Conservation (phyloP, 768 basidiomycete species). For the Pulveroboletus sp. region DNA sequence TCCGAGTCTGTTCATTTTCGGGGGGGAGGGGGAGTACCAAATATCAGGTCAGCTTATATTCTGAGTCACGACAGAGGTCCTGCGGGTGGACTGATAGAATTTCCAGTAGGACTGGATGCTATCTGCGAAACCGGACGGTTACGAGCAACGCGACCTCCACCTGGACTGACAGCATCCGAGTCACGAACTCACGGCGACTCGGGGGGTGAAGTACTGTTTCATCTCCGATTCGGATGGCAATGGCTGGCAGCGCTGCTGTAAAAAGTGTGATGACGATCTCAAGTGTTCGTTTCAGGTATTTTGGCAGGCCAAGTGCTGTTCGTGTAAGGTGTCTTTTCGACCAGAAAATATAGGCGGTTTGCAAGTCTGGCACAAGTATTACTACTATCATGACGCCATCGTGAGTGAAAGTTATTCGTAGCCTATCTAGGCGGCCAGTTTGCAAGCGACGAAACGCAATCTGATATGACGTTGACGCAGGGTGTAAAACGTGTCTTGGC, state of each 20-base stretch:
- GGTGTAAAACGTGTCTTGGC: too few species aligned
- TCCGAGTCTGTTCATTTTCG: too few species aligned
- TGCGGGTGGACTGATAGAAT: not conserved
- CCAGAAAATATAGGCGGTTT: not conserved
- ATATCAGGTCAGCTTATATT: conserved; percentile 51
- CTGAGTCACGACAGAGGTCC: not conserved
- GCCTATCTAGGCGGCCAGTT: not conserved
- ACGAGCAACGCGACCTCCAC: conserved; percentile 38
- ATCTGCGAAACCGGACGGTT: conserved; percentile 47
- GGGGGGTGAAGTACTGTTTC: conserved; percentile 5
- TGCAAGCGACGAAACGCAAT: not conserved
- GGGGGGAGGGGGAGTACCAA: too few species aligned
- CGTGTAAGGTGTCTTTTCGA: conserved; percentile 8
- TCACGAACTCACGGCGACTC: conserved; percentile 28
- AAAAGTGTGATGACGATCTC: conserved; percentile 12
- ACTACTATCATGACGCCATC: not conserved
- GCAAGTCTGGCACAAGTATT: not conserved
- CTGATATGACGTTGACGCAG: not conserved
- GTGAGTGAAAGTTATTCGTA: not conserved
- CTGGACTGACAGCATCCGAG: too few species aligned
- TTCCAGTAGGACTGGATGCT: conserved; percentile 67
- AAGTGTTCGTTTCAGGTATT: conserved; percentile 6
- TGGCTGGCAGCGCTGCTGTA: conserved; percentile 10
- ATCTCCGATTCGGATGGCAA: conserved; percentile 12
- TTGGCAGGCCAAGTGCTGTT: conserved; percentile 9